Percentiles rank a stretch among this genome's conserved stretches.
Evolutionary conservation across 2,329 filamentous ascomycete genomes (phyloP).

Genomic region (Phyllachora maydis): DNA sequence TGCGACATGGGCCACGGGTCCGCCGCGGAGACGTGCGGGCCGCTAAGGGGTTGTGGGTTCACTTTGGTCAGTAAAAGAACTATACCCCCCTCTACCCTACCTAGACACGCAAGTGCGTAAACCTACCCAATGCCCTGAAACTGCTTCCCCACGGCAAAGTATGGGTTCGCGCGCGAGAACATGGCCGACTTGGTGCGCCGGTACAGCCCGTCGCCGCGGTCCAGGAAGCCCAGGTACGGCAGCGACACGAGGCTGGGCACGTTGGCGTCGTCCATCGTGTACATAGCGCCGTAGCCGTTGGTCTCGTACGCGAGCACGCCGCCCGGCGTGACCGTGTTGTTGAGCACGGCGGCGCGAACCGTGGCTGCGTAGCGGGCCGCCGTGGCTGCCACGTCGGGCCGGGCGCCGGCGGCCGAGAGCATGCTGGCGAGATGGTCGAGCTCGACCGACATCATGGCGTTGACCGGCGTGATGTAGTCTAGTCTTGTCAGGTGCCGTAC

Average conservation of each 20-base stretch:
- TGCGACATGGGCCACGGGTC: conserved; percentile 1
- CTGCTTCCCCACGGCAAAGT: background rate
- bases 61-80: no score
- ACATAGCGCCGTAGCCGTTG: conserved; percentile 39
- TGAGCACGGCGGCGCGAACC: background rate
- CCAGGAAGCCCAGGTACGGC: conserved; percentile 30
- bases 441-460: conserved; percentile 1
- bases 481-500: background rate
- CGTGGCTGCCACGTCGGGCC: background rate
- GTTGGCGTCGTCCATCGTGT: conserved; percentile 41
- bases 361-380: background rate
- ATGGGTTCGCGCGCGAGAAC: conserved; percentile 1
- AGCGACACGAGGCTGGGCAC: conserved; percentile 34
- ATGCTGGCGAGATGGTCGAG: background rate
- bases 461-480: conserved; percentile 1
- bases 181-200: background rate
- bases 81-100: no score
- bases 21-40: no score
- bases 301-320: conserved; percentile 44
- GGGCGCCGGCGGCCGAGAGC: background rate
- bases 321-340: background rate
- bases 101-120: no score
- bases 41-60: no score
- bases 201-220: conserved; percentile 3
- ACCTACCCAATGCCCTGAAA: background rate